Evolutionary conservation across 2,329 filamentous ascomycete genomes (phyloP), one percentile per base, ranked within the genome.

Genomic region (Hymenoscyphus occultus): DNA sequence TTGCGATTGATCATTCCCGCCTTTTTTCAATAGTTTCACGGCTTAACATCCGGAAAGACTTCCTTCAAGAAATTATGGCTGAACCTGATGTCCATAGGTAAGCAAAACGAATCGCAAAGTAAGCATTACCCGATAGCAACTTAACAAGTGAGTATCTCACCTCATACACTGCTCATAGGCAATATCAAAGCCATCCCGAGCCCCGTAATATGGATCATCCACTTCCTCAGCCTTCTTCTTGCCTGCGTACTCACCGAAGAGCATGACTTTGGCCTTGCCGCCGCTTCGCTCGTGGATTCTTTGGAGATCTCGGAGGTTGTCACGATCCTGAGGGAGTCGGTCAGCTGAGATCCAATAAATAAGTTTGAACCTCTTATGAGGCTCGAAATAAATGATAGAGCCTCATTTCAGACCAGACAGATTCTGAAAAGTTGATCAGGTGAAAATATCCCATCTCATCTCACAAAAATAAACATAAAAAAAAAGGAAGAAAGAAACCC

Each of bases 201-300:
- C 92, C n/a, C 92, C 93, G 77, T 98, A 98, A 79, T 98, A 99
- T 14, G 95, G 95, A 77, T 98, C 95, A 65, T 85, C 81, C 9
- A 97, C 88, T 59, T 91, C 84, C 79, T 97, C 91, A 22, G 84
- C 82, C 71, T 78, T 85, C 74, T 75, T 84, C 40, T 81, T 85
- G 3, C 90, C 90, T 73, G 91, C 93, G 72, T 82, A 87, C 73
- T 93, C 90, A 39, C 95, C 95, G 80, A 95, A 98, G 59, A 98
- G 79, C 82, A 91, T 89, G 62, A 96, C 86, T 74, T 85, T 83
- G 3, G 86, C 87, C 75, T 84, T 86, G 40, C 84, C 81, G n/a
- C 78, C 77, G 10, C 85, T 81, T 65, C 82, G 79, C 64, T 76
- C 72, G 69, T 86, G 81, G 74, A 89, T 78, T 40, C 86, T 81